Conservation (phyloP, 371 early-diverging fungal genomes). For the Lichtheimia ornata region DNA sequence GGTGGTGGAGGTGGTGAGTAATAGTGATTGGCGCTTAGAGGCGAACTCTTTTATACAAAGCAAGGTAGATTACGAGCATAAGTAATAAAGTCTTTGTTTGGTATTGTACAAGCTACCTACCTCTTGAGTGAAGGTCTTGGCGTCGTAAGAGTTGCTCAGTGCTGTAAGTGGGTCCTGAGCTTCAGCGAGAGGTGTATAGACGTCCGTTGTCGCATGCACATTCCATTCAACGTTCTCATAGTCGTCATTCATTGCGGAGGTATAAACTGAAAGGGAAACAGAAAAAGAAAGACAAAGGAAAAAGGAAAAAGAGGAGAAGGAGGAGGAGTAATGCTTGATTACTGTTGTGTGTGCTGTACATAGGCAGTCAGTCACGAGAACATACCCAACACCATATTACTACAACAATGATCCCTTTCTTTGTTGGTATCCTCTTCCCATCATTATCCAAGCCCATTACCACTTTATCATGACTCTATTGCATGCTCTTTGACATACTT, state of each 20-base stretch:
- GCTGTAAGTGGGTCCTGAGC: slow-evolving; percentile 30
- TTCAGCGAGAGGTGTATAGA: slow-evolving; percentile 27
- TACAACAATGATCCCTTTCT: no score
- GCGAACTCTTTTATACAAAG: neutral
- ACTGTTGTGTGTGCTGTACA: no score
- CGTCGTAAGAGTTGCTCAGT: slow-evolving; percentile 7
- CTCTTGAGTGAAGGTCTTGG: slow-evolving; percentile 6
- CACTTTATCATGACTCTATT: neutral
- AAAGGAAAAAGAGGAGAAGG: no score
- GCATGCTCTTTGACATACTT: no score
- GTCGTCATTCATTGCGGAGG: slow-evolving; percentile 31
- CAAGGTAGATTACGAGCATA: neutral
- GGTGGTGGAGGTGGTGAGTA: slow-evolving; percentile 10
- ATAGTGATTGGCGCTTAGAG: neutral
- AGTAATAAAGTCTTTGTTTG: neutral
- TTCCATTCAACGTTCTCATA: slow-evolving; percentile 40
- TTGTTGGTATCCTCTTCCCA: neutral
- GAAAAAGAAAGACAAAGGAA: no score
- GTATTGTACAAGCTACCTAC: slow-evolving; percentile 2
- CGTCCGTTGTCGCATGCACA: slow-evolving; percentile 37
- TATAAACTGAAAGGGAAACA: no score
- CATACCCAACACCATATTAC: neutral
- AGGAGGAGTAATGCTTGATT: no score
- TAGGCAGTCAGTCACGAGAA: no score
- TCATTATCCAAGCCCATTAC: slow-evolving; percentile 3